Percentiles rank a stretch among this genome's conserved stretches.
Evolutionary conservation across 768 basidiomycete species (phyloP).

Genomic region (Scleroderma bovista): DNA sequence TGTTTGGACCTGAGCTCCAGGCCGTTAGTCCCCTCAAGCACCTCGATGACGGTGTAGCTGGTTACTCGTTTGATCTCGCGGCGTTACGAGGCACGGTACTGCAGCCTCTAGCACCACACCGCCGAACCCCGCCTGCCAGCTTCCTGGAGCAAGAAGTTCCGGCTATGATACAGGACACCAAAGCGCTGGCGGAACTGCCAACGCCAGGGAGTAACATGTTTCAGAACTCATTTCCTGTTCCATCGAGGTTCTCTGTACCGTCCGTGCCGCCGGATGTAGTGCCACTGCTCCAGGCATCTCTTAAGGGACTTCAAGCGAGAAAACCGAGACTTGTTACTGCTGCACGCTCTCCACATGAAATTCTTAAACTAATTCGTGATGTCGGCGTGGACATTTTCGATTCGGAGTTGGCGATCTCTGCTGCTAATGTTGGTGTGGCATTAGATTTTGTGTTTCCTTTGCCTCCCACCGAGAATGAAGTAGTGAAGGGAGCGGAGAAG

Average conservation of each 20-base stretch:
- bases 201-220: conserved; percentile 6
- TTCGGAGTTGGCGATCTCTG: conserved; percentile 60
- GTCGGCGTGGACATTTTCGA: conserved; percentile 78
- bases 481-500: neutral
- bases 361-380: conserved; percentile 56
- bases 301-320: conserved; percentile 41
- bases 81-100: conserved; percentile 33
- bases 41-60: conserved; percentile 64
- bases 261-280: conserved; percentile 14
- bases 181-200: neutral
- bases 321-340: conserved; percentile 66
- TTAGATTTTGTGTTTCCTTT: conserved; percentile 76
- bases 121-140: conserved; percentile 8
- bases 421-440: conserved; percentile 66
- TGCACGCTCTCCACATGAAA: conserved; percentile 63
- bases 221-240: neutral
- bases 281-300: conserved; percentile 54
- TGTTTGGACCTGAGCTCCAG: conserved; percentile 52
- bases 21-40: conserved; percentile 43
- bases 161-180: conserved; percentile 12
- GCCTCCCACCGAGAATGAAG: conserved; percentile 3
- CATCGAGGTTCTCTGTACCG: conserved; percentile 1
- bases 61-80: conserved; percentile 68
- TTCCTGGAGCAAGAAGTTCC: conserved; percentile 11
- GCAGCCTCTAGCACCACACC: conserved; percentile 9